Base-by-base conservation (phyloP, 2,329 filamentous ascomycete genomes). In the Aspergillus sp. region DNA sequence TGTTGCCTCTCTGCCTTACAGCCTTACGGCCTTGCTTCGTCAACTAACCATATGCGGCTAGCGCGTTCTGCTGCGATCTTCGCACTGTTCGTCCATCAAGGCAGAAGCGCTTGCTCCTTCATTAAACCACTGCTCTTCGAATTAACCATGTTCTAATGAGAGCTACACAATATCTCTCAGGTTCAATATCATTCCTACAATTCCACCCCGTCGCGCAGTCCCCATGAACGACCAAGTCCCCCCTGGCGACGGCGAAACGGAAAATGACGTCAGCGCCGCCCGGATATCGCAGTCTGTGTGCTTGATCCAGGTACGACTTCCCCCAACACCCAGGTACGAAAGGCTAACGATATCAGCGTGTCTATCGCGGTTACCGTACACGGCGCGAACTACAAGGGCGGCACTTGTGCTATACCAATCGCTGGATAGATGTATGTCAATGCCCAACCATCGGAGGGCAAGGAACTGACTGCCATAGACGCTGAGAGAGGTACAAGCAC, bases 391-490 rank as follows among this genome's bases (percentile, higher is more conserved):
- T 59, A 2, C 49, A 45, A 5, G 57, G 57, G 3, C 27, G 55
- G 1, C 44, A 35, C 9, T 40, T 59, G 19, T 45, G 48, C 11
- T 48, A 39, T 17, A 48, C 53, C 14, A 53, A 46, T 12, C 79
- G 90, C 66, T 93, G 89, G 89, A 77, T 85, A 11, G 85, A 90
- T 67, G 88, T 90, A 55, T 76, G 40, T 40, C 37, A n/a, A 15
- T 40, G 50, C 31, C 44, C n/a, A 7, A 14, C 19, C 31, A 23
- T 6, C 19, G 4, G 1, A 9, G 21, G 7, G 11, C 6, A n/a
- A 11, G 21, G 14, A 19, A 23, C 35, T 4, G 31, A 40, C 4
- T 39, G 19, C 23, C n/a, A 7, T 57, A 84, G 75, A 81, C 79
- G 43, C 69, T 84, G 53, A 80, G 79, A 71, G 82, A 84, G 79